Evolutionary conservation across 148 eudicot genomes (phyloP), one percentile per base, ranked within the genome.

Genomic region (Camellia granthamiana): DNA sequence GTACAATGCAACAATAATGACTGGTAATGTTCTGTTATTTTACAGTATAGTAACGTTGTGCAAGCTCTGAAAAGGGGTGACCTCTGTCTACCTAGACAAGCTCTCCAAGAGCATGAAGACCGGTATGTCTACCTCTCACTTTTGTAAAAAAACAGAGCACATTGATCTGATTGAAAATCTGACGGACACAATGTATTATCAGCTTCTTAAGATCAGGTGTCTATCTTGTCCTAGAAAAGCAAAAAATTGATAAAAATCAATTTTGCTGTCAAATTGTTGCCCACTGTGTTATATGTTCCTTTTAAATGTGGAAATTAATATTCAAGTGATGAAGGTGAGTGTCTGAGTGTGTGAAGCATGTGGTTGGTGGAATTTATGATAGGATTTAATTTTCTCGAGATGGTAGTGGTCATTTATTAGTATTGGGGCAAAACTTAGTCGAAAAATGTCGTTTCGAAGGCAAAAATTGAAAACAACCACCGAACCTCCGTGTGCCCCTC

Each of bases 121-220:
- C 87, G 87, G 99, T 93, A 84, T 47, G 80, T 79, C 44, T 59
- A 43, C 38, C 38, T 80, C 67, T 23, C 12, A 5, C 72, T 54
- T 78, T 13, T 60, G 23, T 47, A 23, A n/a, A 42, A 41, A 71
- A 77, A 38, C 72, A 30, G 38, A n/a, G 46, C 21, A 11, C 5
- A 3, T 18, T 69, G 16, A 77, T 42, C 14, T 60, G 21, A 16
- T 15, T 77, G 65, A 49, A 46, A 43, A 51, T 55, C 5, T 62
- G 46, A 15, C 3, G 9, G 46, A 19, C 19, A 13, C 41, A 19
- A 18, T 68, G 55, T 70, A 5, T 42, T 54, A 3, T 69, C 88
- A 93, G 99, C 84, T 96, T 96, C 78, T 82, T 96, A 84, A 92
- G 97, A 82, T 96, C 99, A 56, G 99, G 99, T 72, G 98, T 93